phyloP scores from a whole-genome alignment of 169 alveolate species.

The Plasmodium billcollinsi region DNA sequence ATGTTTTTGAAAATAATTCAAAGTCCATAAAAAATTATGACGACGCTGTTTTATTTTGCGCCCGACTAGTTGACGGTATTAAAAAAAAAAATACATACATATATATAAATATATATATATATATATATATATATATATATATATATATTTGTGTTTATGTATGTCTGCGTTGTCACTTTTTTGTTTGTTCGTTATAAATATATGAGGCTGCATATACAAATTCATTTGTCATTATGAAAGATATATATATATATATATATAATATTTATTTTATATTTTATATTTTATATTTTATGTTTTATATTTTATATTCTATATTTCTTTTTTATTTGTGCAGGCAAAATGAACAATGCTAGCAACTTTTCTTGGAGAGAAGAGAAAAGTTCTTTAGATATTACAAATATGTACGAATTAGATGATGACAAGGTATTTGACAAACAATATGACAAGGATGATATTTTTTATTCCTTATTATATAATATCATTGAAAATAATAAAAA shows the following conservation, averaged over 20 bases:
- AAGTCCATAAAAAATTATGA: slow-evolving; percentile 42
- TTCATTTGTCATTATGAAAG: not conserved
- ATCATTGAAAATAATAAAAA: slow-evolving; percentile 39
- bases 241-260: slow-evolving; percentile 7
- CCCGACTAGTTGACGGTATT: slow-evolving; percentile 71
- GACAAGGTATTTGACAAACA: slow-evolving; percentile 26
- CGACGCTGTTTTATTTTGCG: slow-evolving; percentile 61
- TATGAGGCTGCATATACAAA: too few species aligned
- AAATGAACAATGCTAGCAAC: slow-evolving; percentile 21
- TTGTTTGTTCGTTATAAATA: too few species aligned
- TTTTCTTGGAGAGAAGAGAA: slow-evolving; percentile 68
- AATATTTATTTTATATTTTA: not conserved
- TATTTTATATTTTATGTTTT: too few species aligned
- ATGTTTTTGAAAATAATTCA: slow-evolving; percentile 48
- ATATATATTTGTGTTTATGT: not conserved
- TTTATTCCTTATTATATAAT: slow-evolving; percentile 11
- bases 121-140: slow-evolving; percentile 1
- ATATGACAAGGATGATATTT: slow-evolving; percentile 45
- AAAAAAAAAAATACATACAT: not conserved
- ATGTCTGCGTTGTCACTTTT: too few species aligned
- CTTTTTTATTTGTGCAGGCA: slow-evolving; percentile 19
- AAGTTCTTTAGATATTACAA: slow-evolving; percentile 7
- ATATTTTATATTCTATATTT: not conserved
- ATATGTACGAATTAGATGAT: slow-evolving; percentile 42
- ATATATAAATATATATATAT: not conserved